Conservation (phyloP, 768 basidiomycete genomes). For the Tulasnella sp. region DNA sequence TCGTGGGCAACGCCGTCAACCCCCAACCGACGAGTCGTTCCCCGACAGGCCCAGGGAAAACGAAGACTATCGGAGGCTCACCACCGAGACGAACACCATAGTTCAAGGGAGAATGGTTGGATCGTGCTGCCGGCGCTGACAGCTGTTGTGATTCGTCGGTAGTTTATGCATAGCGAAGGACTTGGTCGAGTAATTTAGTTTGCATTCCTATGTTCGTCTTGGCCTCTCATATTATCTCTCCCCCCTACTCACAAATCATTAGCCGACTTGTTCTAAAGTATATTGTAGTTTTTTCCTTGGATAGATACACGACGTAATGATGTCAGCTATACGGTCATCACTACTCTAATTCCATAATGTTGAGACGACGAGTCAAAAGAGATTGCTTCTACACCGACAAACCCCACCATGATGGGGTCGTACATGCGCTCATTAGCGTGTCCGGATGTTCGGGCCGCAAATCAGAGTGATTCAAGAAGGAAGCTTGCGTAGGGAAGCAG, state of each 20-base stretch:
- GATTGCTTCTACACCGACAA: no score
- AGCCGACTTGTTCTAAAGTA: not conserved
- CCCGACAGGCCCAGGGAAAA: not conserved
- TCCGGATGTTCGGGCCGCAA: not conserved
- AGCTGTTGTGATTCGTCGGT: not conserved
- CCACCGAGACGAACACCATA: not conserved
- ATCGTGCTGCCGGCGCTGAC: not conserved
- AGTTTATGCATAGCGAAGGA: not conserved
- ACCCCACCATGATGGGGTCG: not conserved
- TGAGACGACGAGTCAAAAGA: not conserved
- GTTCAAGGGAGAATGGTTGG: not conserved
- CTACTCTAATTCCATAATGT: not conserved
- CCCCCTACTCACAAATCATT: not conserved
- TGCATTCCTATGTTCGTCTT: not conserved
- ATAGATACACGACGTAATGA: not conserved
- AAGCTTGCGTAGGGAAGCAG: not conserved
- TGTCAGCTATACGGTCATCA: not conserved
- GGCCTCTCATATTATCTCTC: not conserved
- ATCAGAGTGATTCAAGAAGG: not conserved
- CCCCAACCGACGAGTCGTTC: not conserved
- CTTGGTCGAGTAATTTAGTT: not conserved
- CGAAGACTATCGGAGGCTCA: not conserved
- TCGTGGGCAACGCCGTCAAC: not conserved
- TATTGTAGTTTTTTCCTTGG: not conserved
- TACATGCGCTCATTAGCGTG: not conserved